These are phyloP conservation scores for Beauveria medogensis DNA, from an alignment of 2,329 filamentous ascomycete genomes.

Conservation along the genomic window DNA sequence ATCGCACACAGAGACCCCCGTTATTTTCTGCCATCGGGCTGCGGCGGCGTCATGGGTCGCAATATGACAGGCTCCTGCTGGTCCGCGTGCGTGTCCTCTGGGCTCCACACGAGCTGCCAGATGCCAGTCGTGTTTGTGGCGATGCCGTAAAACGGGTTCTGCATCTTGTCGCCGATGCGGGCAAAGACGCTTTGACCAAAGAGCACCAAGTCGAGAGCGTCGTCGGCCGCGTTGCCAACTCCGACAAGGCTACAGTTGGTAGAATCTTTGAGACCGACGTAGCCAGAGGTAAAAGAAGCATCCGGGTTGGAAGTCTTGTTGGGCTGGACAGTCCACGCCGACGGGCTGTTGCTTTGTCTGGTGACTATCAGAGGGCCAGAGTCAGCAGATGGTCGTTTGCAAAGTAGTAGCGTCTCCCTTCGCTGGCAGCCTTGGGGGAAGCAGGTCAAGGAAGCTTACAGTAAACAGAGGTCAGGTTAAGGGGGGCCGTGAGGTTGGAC, in stretches of 20 bases:
- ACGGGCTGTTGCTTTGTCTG: neutral
- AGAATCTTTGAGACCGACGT: neutral
- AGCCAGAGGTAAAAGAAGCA: neutral
- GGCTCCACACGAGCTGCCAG: neutral
- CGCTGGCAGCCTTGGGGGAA: too few species aligned
- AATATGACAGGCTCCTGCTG: neutral
- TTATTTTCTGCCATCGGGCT: neutral
- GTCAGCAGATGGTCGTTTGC: neutral
- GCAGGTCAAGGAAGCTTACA: neutral
- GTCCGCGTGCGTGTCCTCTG: neutral
- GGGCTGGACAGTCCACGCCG: neutral
- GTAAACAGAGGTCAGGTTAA: neutral
- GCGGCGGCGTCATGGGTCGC: neutral
- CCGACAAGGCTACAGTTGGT: neutral
- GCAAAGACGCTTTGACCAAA: neutral
- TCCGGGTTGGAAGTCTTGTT: neutral
- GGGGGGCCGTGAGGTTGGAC: neutral
- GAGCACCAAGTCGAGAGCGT: neutral
- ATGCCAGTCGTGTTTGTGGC: neutral
- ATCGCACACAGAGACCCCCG: too few species aligned
- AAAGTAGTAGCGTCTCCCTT: too few species aligned
- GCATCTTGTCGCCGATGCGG: neutral
- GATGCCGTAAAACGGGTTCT: neutral
- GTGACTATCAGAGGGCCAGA: neutral
- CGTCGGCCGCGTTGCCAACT: neutral